phyloP scores from a whole-genome alignment of 2,329 filamentous ascomycete genomes.

The Chrysoporthe deuterocubensis region DNA sequence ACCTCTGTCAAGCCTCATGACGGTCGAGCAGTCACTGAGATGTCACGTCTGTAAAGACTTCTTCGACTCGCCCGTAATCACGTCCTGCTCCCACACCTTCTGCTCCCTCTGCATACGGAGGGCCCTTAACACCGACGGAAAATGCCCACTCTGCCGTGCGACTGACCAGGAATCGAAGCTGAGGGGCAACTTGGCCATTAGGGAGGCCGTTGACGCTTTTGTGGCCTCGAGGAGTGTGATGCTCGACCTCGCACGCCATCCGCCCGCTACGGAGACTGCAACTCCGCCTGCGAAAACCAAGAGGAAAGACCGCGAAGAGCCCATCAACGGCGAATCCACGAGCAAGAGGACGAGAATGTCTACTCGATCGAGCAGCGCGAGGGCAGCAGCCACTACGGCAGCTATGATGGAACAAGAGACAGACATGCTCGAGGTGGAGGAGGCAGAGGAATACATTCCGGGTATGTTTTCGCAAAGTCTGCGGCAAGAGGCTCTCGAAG shows the following conservation, averaged over 20 bases:
- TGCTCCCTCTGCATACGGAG: slow-evolving; percentile 94
- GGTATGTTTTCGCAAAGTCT: slow-evolving; percentile 30
- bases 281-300: slow-evolving; percentile 47
- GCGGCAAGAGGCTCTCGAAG: not conserved
- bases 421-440: slow-evolving; percentile 38
- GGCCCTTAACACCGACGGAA: slow-evolving; percentile 79
- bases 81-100: slow-evolving; percentile 92
- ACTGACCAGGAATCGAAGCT: slow-evolving; percentile 83
- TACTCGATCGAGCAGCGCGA: slow-evolving; percentile 51
- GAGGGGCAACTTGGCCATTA: slow-evolving; percentile 80
- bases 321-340: slow-evolving; percentile 38
- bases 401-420: slow-evolving; percentile 40
- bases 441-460: slow-evolving; percentile 39
- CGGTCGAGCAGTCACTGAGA: slow-evolving; percentile 82
- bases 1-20: slow-evolving; percentile 65
- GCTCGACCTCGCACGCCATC: slow-evolving; percentile 64
- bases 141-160: slow-evolving; percentile 83
- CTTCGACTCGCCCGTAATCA: slow-evolving; percentile 92
- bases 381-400: slow-evolving; percentile 42
- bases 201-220: slow-evolving; percentile 85
- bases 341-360: slow-evolving; percentile 59
- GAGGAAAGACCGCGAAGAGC: slow-evolving; percentile 49
- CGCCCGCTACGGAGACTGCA: slow-evolving; percentile 35
- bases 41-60: slow-evolving; percentile 99
- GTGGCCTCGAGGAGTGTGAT: slow-evolving; percentile 64